Percentiles rank a stretch among this genome's conserved stretches.
Evolutionary conservation across 139 green algal species (phyloP).

Genomic region (Dunaliella primolecta): DNA sequence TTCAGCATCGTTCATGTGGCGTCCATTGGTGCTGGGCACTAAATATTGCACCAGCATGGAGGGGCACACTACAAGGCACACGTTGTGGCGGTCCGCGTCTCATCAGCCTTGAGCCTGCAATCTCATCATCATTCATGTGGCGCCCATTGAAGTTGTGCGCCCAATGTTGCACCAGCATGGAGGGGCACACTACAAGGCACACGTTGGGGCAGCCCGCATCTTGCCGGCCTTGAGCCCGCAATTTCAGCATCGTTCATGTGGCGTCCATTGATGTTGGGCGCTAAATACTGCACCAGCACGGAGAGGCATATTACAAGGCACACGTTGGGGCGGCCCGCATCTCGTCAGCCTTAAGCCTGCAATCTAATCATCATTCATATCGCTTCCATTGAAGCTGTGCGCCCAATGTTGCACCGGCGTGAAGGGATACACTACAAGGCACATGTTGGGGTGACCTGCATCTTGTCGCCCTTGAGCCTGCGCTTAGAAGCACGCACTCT

Average conservation of each 20-base stretch:
- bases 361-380: too few species aligned
- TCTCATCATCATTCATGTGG: too few species aligned
- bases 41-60: slow-evolving; percentile 92
- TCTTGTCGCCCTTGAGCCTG: too few species aligned
- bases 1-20: too few species aligned
- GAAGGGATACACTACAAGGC: slow-evolving; percentile 88
- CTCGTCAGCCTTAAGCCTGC: neutral
- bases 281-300: slow-evolving; percentile 93
- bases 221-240: neutral
- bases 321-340: slow-evolving; percentile 27
- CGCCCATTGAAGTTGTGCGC: slow-evolving; percentile 78
- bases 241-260: too few species aligned
- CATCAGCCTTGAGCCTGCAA: neutral
- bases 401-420: slow-evolving; percentile 93
- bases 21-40: slow-evolving; percentile 80
- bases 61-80: slow-evolving; percentile 89
- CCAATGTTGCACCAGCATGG: slow-evolving; percentile 94
- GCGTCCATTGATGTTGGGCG: slow-evolving; percentile 78
- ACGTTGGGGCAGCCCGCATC: slow-evolving; percentile 28
- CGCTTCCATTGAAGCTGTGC: slow-evolving; percentile 76
- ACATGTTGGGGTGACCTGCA: slow-evolving; percentile 36
- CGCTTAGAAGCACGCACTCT: too few species aligned
- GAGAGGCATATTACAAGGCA: slow-evolving; percentile 90
- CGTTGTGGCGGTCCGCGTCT: slow-evolving; percentile 18
- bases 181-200: slow-evolving; percentile 88